Conservation (phyloP, 2,329 filamentous ascomycete species). For the Lachnellula suecica region DNA sequence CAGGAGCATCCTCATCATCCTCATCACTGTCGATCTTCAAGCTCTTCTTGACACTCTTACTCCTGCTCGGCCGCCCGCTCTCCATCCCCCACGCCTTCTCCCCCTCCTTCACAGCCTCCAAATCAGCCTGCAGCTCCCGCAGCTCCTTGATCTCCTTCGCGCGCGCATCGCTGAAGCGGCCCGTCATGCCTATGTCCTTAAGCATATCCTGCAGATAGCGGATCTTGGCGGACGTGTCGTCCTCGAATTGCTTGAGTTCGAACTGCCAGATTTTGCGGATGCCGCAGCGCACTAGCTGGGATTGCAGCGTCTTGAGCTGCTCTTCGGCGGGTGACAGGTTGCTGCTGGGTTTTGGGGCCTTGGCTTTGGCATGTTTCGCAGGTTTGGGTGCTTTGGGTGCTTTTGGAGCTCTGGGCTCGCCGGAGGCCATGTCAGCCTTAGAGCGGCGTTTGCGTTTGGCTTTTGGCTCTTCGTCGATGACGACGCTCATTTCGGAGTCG, state of each 20-base stretch:
- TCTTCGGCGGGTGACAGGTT: constrained; percentile 61
- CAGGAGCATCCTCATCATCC: constrained; percentile 23
- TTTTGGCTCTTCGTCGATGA: constrained; percentile 74
- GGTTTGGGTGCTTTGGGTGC: constrained; percentile 33
- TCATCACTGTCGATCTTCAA: constrained; percentile 35
- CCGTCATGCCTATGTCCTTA: constrained; percentile 80
- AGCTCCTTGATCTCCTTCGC: constrained; percentile 85
- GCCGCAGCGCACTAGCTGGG: constrained; percentile 85
- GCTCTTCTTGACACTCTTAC: constrained; percentile 35
- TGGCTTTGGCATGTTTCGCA: constrained; percentile 37
- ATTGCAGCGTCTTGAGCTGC: constrained; percentile 86
- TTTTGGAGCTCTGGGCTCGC: constrained; percentile 17
- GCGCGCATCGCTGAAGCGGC: constrained; percentile 81
- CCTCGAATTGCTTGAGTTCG: constrained; percentile 73
- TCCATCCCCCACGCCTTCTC: constrained; percentile 72
- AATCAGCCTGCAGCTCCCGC: constrained; percentile 79
- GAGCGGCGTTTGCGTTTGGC: constrained; percentile 49
- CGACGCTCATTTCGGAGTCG: constrained; percentile 65
- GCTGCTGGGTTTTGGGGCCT: constrained; percentile 28
- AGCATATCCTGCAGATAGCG: constrained; percentile 78
- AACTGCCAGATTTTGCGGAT: constrained; percentile 89
- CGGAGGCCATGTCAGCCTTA: constrained; percentile 29
- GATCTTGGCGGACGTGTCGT: constrained; percentile 77
- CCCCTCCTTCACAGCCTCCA: constrained; percentile 82
- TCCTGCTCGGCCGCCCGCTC: constrained; percentile 31